These are phyloP conservation scores for Chytridiales sp. DNA, from an alignment of 371 early-diverging fungal species.

Conservation along the genomic window DNA sequence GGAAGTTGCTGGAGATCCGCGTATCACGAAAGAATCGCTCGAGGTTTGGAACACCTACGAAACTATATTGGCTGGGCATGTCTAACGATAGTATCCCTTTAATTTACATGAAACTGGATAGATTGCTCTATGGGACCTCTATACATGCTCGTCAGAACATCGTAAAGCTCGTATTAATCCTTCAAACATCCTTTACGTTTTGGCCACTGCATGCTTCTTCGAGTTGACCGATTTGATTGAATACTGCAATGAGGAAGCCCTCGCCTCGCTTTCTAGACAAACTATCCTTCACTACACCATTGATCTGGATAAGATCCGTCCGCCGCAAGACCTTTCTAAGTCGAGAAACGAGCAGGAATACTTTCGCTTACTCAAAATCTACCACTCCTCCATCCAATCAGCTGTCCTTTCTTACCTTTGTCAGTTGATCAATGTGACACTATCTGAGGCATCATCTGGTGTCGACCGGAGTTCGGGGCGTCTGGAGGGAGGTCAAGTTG, in stretches of 20 bases:
- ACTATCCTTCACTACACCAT: conserved; percentile 22
- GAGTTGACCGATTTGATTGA: conserved; percentile 28
- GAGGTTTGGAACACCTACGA: conserved; percentile 21
- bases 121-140: conserved; percentile 34
- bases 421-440: conserved; percentile 13
- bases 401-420: conserved; percentile 24
- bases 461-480: conserved; percentile 3
- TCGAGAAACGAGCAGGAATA: conserved; percentile 28
- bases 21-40: conserved; percentile 25
- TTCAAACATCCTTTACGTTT: conserved; percentile 19
- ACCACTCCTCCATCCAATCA: conserved; percentile 10
- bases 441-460: not conserved
- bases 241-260: conserved; percentile 22
- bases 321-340: conserved; percentile 2
- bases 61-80: not conserved
- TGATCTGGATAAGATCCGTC: conserved; percentile 22
- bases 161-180: conserved; percentile 12
- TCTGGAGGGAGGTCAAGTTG: not conserved
- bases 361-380: conserved; percentile 6
- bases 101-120: not conserved
- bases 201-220: conserved; percentile 42
- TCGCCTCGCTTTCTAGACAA: conserved; percentile 12
- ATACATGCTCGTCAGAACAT: conserved; percentile 10
- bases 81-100: not conserved
- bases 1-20: conserved; percentile 24